phyloP scores from a whole-genome alignment of 495 filamentous ascomycete species.

The Neurospora sp. region DNA sequence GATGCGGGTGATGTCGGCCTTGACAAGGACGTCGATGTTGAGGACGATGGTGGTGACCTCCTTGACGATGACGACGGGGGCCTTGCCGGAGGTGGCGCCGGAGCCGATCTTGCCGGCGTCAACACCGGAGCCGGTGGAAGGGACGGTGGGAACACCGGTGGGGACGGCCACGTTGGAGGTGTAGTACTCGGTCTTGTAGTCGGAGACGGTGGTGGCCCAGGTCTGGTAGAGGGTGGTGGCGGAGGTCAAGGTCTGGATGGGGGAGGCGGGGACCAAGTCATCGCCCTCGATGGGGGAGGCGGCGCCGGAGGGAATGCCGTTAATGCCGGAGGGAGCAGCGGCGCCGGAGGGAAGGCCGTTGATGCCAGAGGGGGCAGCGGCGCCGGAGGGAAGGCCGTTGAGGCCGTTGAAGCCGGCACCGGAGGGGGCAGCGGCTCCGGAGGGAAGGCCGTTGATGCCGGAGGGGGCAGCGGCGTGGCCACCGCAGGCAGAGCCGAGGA shows the following conservation, averaged over 20 bases:
- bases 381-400: background rate
- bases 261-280: background rate
- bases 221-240: background rate
- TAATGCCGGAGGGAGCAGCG: background rate
- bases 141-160: background rate
- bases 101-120: background rate
- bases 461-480: background rate
- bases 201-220: background rate
- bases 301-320: background rate
- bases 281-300: background rate
- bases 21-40: conserved; percentile 2
- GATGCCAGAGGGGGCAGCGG: background rate
- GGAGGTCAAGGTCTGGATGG: background rate
- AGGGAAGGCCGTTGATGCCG: too few relatives aligned
- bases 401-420: background rate
- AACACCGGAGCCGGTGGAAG: background rate
- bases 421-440: background rate
- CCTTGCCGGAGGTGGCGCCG: background rate
- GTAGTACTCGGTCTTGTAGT: background rate
- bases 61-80: background rate
- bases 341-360: background rate
- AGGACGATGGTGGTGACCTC: conserved; percentile 1
- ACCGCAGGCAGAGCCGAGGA: background rate
- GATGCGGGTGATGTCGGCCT: conserved; percentile 1
- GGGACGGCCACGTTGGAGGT: background rate